Evolutionary conservation across 2,329 filamentous ascomycete genomes (phyloP).

Genomic region (Cladobotryum protrusum): DNA sequence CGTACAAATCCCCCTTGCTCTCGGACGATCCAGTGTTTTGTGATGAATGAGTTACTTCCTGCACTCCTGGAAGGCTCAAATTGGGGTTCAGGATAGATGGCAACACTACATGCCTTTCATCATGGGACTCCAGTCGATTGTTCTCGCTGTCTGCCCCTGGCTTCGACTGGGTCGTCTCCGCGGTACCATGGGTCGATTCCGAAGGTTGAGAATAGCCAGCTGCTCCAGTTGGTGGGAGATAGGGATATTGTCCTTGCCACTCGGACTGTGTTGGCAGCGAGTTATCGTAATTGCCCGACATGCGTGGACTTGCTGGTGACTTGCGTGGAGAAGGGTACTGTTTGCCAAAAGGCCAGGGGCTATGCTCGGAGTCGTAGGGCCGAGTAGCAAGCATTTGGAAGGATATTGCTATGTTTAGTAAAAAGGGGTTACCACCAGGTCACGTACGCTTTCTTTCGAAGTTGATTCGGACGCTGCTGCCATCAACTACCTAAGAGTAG

Average conservation of each 20-base stretch:
- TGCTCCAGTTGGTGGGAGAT: constrained; percentile 40
- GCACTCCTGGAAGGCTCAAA: constrained; percentile 36
- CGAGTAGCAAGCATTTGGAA: constrained; percentile 53
- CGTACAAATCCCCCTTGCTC: constrained; percentile 6
- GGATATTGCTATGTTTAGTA: background rate
- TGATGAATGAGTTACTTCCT: constrained; percentile 33
- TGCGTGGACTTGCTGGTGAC: constrained; percentile 42
- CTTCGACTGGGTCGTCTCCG: constrained; percentile 13
- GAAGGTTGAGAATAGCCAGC: constrained; percentile 40
- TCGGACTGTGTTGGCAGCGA: constrained; percentile 48
- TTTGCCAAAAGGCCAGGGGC: constrained; percentile 50
- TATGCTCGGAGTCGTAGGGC: constrained; percentile 47
- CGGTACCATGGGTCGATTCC: constrained; percentile 32
- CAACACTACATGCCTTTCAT: constrained; percentile 46
- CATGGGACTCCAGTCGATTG: constrained; percentile 57
- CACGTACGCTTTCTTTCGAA: constrained; percentile 2
- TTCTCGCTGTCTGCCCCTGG: constrained; percentile 30
- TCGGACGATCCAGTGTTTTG: constrained; percentile 8
- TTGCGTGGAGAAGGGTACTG: constrained; percentile 42
- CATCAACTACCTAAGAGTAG: constrained; percentile 5
- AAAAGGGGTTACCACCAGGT: constrained; percentile 1
- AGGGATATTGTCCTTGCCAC: constrained; percentile 52
- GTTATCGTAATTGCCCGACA: constrained; percentile 51
- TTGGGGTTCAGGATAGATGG: constrained; percentile 30
- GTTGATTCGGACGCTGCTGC: constrained; percentile 1